Evolutionary conservation across 2,329 filamentous ascomycete species (phyloP).

Genomic region (Ophiosphaerella narmari): DNA sequence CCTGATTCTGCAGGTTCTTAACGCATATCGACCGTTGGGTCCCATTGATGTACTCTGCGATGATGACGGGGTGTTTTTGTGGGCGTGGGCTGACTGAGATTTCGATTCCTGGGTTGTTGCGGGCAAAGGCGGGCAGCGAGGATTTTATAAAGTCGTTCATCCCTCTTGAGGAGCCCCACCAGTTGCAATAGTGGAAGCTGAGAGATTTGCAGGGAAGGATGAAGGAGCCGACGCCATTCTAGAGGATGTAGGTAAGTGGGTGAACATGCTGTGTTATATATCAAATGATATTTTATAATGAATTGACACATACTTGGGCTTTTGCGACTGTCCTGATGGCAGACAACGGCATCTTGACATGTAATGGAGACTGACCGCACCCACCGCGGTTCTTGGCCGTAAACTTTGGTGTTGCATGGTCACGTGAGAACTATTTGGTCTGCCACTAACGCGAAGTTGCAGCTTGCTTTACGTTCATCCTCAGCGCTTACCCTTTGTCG

Average conservation of each 20-base stretch:
- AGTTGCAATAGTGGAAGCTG: constrained; percentile 97
- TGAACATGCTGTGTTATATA: neutral
- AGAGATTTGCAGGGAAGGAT: constrained; percentile 96
- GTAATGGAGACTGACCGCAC: constrained; percentile 16
- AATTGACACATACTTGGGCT: constrained; percentile 55
- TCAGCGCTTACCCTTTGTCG: constrained; percentile 17
- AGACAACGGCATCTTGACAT: constrained; percentile 52
- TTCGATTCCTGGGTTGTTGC: constrained; percentile 83
- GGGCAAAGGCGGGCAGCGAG: constrained; percentile 76
- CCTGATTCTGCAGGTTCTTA: constrained; percentile 77
- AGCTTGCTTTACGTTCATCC: constrained; percentile 16
- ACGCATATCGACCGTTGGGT: constrained; percentile 85
- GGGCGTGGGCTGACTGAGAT: constrained; percentile 89
- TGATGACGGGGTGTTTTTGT: constrained; percentile 85
- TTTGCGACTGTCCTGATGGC: constrained; percentile 60
- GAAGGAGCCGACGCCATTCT: constrained; percentile 98
- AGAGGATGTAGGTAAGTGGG: constrained; percentile 11
- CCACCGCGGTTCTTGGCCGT: constrained; percentile 5
- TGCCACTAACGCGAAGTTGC: constrained; percentile 29
- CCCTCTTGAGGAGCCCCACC: constrained; percentile 87
- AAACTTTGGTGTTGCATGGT: constrained; percentile 23
- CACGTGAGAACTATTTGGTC: constrained; percentile 33
- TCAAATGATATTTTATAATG: neutral
- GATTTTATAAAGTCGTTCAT: constrained; percentile 91
- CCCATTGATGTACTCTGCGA: constrained; percentile 92